These are phyloP conservation scores for Eremothecium sinecaudum DNA, from an alignment of 1,139 yeast species.

Conservation along the genomic window DNA sequence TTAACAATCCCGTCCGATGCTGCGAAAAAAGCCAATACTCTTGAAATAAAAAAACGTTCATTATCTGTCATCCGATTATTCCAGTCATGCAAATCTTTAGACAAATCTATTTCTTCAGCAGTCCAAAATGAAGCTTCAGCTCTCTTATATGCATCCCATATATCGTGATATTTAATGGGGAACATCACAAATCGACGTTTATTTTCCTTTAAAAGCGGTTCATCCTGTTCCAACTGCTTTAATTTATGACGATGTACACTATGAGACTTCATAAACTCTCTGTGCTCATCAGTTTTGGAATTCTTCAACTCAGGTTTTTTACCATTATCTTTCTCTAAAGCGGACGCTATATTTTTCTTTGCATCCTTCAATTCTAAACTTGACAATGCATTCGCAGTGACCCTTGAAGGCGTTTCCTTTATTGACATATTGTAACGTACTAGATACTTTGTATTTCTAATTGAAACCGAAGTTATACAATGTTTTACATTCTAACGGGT, in stretches of 20 bases:
- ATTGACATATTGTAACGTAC: no score
- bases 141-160: conserved; percentile 98
- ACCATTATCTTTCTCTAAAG: conserved; percentile 15
- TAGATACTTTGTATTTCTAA: no score
- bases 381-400: conserved; percentile 36
- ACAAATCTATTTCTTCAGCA: conserved; percentile 94
- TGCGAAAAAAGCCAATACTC: conserved; percentile 95
- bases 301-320: conserved; percentile 11
- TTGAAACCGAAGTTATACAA: no score
- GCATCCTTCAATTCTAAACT: conserved; percentile 32
- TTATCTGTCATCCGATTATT: conserved; percentile 72
- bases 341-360: conserved; percentile 23
- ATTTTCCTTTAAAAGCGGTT: conserved; percentile 83
- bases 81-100: conserved; percentile 90
- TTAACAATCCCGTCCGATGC: conserved; percentile 97
- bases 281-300: conserved; percentile 36
- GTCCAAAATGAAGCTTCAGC: conserved; percentile 99
- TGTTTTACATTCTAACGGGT: no score
- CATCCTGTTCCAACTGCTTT: conserved; percentile 73
- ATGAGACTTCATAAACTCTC: conserved; percentile 49
- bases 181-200: conserved; percentile 84
- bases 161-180: conserved; percentile 96
- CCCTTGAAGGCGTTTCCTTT: conserved; percentile 40
- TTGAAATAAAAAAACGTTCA: conserved; percentile 81
- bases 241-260: conserved; percentile 60